A percentile compares a stretch with the other conserved stretches of the same genome.
Conservation (phyloP, 768 basidiomycete genomes). For the Russula abietina region DNA sequence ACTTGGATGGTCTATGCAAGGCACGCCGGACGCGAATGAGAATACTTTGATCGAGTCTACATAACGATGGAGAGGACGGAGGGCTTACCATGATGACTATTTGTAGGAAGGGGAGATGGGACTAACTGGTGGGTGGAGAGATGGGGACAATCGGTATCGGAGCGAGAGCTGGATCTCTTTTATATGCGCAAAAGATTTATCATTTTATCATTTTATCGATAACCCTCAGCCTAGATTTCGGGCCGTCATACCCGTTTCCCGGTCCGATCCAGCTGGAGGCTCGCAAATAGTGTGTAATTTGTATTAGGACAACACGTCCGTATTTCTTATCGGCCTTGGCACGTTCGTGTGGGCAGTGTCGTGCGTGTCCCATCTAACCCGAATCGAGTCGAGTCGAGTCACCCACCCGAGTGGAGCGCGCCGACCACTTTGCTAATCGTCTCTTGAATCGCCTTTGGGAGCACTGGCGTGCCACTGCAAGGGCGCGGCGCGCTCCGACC, state of each 20-base stretch:
- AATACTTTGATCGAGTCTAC: neutral
- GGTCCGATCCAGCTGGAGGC: neutral
- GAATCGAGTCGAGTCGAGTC: no score
- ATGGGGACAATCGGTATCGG: constrained; percentile 13
- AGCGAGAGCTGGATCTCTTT: neutral
- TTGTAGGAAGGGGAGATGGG: neutral
- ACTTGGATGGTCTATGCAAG: constrained; percentile 72
- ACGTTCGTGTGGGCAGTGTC: neutral
- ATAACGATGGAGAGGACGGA: neutral
- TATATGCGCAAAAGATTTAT: constrained; percentile 7
- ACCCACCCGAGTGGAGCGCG: no score
- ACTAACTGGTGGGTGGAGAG: no score
- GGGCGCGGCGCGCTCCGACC: no score
- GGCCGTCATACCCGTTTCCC: neutral
- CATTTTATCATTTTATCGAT: constrained; percentile 20
- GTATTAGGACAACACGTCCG: no score
- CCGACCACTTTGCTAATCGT: neutral
- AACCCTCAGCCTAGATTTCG: constrained; percentile 10
- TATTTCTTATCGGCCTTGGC: neutral
- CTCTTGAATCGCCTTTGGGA: no score
- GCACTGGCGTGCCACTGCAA: no score
- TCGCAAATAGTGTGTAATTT: no score
- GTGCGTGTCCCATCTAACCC: no score
- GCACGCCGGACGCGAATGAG: neutral
- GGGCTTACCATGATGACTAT: constrained; percentile 1